phyloP scores from a whole-genome alignment of 495 filamentous ascomycete genomes.

The Lentithecium fluviatile region DNA sequence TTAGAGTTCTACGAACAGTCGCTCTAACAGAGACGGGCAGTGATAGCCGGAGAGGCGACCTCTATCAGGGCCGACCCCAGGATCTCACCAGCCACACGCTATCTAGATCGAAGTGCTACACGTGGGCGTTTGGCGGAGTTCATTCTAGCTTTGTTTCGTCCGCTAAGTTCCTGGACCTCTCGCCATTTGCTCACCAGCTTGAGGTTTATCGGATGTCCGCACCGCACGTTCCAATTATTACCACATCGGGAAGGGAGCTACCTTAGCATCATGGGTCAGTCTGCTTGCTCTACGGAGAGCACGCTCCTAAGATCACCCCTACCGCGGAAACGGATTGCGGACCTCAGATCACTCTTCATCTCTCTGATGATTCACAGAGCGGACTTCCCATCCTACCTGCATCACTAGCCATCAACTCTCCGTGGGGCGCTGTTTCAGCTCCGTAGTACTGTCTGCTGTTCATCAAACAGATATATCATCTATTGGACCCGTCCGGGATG shows the following conservation, averaged over 20 bases:
- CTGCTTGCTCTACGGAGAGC: background rate
- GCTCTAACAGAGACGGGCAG: too few species aligned
- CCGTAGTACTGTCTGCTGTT: background rate
- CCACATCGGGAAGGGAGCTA: too few species aligned
- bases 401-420: background rate
- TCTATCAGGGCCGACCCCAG: background rate
- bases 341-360: background rate
- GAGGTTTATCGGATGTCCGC: background rate
- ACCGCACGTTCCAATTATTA: background rate
- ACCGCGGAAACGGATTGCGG: background rate
- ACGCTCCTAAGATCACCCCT: background rate
- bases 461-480: background rate
- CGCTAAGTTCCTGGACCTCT: background rate
- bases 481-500: background rate
- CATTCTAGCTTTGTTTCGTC: background rate
- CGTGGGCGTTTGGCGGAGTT: background rate
- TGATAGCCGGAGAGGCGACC: too few species aligned
- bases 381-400: background rate
- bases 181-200: background rate
- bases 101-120: background rate
- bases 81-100: background rate
- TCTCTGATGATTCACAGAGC: background rate
- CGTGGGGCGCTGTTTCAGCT: background rate
- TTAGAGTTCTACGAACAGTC: too few species aligned
- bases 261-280: background rate